Percentiles rank a stretch among this genome's conserved stretches.
These are phyloP conservation scores for Mucor sp. DNA, from an alignment of 371 early-diverging fungal species.

Conservation along the genomic window DNA sequence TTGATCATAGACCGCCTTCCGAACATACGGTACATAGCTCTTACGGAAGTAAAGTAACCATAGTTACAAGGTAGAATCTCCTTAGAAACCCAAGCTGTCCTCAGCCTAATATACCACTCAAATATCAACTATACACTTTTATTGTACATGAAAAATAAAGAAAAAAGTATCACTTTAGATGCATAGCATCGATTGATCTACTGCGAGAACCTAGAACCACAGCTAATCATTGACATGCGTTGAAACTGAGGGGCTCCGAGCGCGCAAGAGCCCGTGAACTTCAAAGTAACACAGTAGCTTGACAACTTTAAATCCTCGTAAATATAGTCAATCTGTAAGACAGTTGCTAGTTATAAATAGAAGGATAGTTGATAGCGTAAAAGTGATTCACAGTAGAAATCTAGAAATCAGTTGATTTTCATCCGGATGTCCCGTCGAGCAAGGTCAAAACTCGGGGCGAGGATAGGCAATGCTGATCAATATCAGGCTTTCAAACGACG, in stretches of 20 bases:
- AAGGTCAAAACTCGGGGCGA: too few relatives aligned
- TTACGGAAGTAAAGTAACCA: constrained; percentile 14
- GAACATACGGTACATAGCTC: not conserved
- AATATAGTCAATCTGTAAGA: not conserved
- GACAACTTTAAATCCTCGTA: not conserved
- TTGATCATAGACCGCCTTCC: not conserved
- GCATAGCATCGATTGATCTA: not conserved
- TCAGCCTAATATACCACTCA: not conserved
- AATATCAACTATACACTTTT: not conserved
- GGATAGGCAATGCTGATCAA: too few relatives aligned
- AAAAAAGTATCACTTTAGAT: not conserved
- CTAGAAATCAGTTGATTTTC: not conserved
- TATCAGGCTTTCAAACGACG: too few relatives aligned
- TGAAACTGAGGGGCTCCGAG: not conserved
- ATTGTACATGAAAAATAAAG: not conserved
- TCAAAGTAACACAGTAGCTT: not conserved
- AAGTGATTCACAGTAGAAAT: not conserved
- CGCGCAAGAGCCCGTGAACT: not conserved
- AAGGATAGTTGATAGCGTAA: not conserved
- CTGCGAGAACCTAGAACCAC: not conserved
- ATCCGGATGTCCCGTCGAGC: too few relatives aligned
- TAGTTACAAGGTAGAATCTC: not conserved
- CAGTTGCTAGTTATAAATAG: not conserved
- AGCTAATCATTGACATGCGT: not conserved
- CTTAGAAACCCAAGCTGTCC: not conserved